Evolutionary conservation across 2,329 filamentous ascomycete genomes (phyloP), one percentile per base, ranked within the genome.

Genomic region (Colletotrichum aenigma): DNA sequence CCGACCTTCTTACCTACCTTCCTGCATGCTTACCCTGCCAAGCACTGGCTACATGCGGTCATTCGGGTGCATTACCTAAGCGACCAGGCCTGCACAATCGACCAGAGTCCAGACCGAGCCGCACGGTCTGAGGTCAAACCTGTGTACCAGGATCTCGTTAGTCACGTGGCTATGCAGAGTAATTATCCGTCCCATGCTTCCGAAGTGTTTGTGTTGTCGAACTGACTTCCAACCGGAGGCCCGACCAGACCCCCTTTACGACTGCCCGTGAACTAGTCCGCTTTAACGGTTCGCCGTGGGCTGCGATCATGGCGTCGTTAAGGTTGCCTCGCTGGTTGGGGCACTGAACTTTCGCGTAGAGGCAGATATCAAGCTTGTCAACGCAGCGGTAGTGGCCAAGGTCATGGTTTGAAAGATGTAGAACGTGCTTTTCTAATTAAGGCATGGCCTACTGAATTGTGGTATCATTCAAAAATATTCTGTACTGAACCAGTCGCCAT

Each of bases 401-500:
- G 58, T 30, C 34, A 48, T 30, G 34, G 21, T 48, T 34, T 30
- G 24, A 48, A 13, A 55, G 36, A 21, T 55, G 43, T 34, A 21
- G 68, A 66, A 62, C 30, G 68, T 71, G 71, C 62, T 66, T 62
- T 71, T 43, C 68, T 43, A 28, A 36, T 75, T 38, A 72, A 67
- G 38, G 55, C 73, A 75, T 67, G 58, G 52, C 56, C 58, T 58
- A 26, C 62, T 61, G 36, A 55, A 36, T 18, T 73, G 69, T 75
- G 73, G 69, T 73, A 75, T 75, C 70, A 75, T 73, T 73, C 43
- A 56, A 64, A 43, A 43, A 68, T 73, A 73, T 34, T 72, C 69
- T 73, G 73, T 67, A 75, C 73, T 68, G 56, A 73, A 75, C 48
- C 56, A 73, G 70, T 70, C 73, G 64, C 66, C 70, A 73, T 65